phyloP scores from a whole-genome alignment of 2,329 filamentous ascomycete genomes.

The Cercospora beticola region DNA sequence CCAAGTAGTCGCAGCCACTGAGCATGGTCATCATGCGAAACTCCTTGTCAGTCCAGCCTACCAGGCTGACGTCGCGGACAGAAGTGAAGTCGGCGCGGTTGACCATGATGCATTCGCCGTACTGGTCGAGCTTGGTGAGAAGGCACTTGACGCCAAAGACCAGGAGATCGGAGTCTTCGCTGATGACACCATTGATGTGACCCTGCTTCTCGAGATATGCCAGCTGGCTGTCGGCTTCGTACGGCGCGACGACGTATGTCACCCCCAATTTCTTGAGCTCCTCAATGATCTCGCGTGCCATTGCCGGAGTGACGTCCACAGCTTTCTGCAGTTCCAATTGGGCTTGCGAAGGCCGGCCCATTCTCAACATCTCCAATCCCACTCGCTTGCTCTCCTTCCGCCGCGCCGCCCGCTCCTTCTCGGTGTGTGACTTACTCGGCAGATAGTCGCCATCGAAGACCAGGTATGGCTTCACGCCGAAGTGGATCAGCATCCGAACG shows the following conservation, averaged over 20 bases:
- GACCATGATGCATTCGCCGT: constrained; percentile 90
- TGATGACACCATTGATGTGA: constrained; percentile 81
- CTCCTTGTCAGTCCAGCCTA: constrained; percentile 87
- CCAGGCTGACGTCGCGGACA: constrained; percentile 81
- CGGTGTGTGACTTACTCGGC: constrained; percentile 87
- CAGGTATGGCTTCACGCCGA: constrained; percentile 89
- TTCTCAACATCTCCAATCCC: constrained; percentile 75
- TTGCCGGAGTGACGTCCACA: constrained; percentile 91
- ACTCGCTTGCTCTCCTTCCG: constrained; percentile 73
- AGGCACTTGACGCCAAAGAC: constrained; percentile 92
- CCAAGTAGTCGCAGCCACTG: constrained; percentile 94
- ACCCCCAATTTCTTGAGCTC: constrained; percentile 79
- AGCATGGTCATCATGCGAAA: constrained; percentile 96
- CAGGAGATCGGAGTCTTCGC: constrained; percentile 92
- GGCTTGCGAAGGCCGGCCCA: constrained; percentile 78
- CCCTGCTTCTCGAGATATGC: constrained; percentile 89
- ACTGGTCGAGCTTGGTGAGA: constrained; percentile 90
- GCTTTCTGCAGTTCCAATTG: constrained; percentile 89
- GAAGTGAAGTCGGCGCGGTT: constrained; percentile 84
- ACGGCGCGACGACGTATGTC: constrained; percentile 89
- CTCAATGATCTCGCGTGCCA: constrained; percentile 89
- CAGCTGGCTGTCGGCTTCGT: constrained; percentile 96
- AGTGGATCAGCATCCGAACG: constrained; percentile 90
- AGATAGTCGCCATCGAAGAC: constrained; percentile 96
- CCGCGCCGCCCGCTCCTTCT: constrained; percentile 70